A percentile compares a stretch with the other conserved stretches of the same genome.
These are phyloP conservation scores for Circinella minor DNA, from an alignment of 371 early-diverging fungal species.

Conservation along the genomic window DNA sequence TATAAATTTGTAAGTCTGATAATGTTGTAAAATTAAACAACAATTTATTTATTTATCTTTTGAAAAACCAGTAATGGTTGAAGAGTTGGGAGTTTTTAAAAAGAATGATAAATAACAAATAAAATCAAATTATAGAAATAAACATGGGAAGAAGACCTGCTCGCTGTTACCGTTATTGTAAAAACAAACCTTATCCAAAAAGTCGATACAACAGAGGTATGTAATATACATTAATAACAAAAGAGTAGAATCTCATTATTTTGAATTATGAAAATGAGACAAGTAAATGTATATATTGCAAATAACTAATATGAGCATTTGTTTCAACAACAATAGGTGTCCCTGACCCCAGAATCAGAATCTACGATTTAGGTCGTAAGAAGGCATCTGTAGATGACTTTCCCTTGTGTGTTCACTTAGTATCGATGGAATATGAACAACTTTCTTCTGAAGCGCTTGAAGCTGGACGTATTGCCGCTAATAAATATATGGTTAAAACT, in stretches of 20 bases:
- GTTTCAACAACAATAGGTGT: constrained; percentile 78
- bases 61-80: no score
- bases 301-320: not conserved
- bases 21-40: no score
- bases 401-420: constrained; percentile 96
- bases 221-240: not conserved
- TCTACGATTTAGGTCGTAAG: constrained; percentile 99
- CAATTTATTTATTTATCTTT: no score
- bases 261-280: no score
- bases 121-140: not conserved
- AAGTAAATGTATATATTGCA: no score
- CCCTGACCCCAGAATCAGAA: constrained; percentile 98
- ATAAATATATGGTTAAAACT: constrained; percentile 99
- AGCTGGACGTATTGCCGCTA: constrained; percentile 99
- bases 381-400: constrained; percentile 99
- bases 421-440: constrained; percentile 99
- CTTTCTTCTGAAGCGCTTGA: constrained; percentile 99
- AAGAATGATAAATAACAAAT: not conserved
- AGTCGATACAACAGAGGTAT: constrained; percentile 93
- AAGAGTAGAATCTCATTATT: no score
- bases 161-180: constrained; percentile 99
- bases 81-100: no score
- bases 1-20: no score
- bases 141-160: constrained; percentile 99
- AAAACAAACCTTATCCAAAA: constrained; percentile 99